Percentiles rank a stretch among this genome's conserved stretches.
These are phyloP conservation scores for Trypanosomatidae sp. DNA, from an alignment of 208 protist species.

Conservation along the genomic window DNA sequence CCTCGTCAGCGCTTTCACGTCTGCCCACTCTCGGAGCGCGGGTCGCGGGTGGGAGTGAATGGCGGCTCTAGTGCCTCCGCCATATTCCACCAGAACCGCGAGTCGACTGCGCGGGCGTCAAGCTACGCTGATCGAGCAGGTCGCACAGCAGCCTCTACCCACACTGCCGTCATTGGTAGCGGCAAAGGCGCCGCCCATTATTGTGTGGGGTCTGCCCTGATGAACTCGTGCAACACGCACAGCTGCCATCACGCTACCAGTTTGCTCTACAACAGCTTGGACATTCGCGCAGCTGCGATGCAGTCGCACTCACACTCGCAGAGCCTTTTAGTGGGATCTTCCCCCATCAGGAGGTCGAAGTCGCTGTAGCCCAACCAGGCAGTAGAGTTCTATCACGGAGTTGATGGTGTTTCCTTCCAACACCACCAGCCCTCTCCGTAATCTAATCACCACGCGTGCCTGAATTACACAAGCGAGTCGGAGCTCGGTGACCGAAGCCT, in stretches of 20 bases:
- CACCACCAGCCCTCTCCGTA: not conserved
- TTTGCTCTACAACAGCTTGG: conserved; percentile 8
- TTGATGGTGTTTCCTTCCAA: not conserved
- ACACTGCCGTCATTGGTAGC: not conserved
- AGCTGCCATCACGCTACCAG: not conserved
- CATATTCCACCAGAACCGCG: not conserved
- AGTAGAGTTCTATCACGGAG: not conserved
- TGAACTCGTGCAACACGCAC: not conserved
- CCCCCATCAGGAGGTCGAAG: not conserved
- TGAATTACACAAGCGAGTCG: not conserved
- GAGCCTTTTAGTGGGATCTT: not conserved
- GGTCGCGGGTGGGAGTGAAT: conserved; percentile 5
- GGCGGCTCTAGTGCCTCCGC: conserved; percentile 5
- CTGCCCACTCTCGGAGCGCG: conserved; percentile 5
- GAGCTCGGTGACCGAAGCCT: not conserved
- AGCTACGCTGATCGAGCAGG: not conserved
- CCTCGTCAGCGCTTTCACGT: conserved; percentile 2
- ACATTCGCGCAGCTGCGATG: not conserved
- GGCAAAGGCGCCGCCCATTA: not conserved
- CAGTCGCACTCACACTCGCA: not conserved
- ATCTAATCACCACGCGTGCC: not conserved
- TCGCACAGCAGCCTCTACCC: not conserved
- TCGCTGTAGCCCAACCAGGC: not conserved
- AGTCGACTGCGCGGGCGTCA: not conserved
- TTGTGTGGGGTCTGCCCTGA: not conserved